Base-by-base conservation (phyloP, 208 protist species). In the Trypanosoma cruzi region DNA sequence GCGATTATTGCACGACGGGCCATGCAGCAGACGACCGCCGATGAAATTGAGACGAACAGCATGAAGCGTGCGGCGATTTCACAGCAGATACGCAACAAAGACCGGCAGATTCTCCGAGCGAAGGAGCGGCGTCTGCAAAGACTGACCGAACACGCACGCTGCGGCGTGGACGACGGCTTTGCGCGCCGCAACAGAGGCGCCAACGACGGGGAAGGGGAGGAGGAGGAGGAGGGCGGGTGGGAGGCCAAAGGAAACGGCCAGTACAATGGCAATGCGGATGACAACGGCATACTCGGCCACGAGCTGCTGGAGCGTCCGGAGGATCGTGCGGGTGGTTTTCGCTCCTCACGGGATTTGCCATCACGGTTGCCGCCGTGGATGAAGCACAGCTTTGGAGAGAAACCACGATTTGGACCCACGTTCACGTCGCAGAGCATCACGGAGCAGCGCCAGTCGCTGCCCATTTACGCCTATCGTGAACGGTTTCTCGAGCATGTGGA, bases 401-500 rank as follows among this genome's bases (percentile, higher is more conserved):
- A 85, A 62, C 85, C 83, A 11, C 78, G 78, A 61, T 95, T 95
- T 57, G 89, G 89, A 0, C 77, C 87, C 29, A 73, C 78, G 6
- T 64, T 83, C 32, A 83, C 75, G 13, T 79, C 65, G 31, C 82
- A 92, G 63, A 81, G 71, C 44, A 63, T 96, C 31, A 77, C 88
- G 65, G 84, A 91, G 68, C 95, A 98, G 77, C 84, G 95, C 37
- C 64, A 74, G 42, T 72, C 79, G 26, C 87, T 99, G 32, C 99
- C 99, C 48, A 99, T 99, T 60, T 99, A 92, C 81, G 77, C 83
- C 52, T 86, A 97, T 36, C 78, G 92, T n/a, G 80, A 97, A 29
- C 81, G 90, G 49, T 83, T 99, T 24, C 40, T 99, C 7, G 69
- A 83, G 48, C 77, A 88, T 58, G 78, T 98, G 1, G 85, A 93